Percentiles rank a stretch among this genome's conserved stretches.
Evolutionary conservation across 2,329 filamentous ascomycete genomes (phyloP).

Genomic region (Didymellaceae sp.): DNA sequence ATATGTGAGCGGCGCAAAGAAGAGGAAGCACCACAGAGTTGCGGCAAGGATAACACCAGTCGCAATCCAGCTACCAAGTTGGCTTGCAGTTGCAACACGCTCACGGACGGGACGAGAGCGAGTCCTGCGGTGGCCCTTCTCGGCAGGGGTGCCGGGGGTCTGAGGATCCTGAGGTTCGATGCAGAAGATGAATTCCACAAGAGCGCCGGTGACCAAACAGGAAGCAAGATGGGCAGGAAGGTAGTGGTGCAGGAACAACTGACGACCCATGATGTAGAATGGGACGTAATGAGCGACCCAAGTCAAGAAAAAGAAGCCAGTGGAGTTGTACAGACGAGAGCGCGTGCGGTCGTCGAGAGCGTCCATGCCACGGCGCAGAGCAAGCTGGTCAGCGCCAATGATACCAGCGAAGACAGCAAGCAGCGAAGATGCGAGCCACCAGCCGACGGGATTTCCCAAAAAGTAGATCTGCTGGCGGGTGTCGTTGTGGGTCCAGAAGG

Average conservation of each 20-base stretch:
- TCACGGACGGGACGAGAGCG: constrained; percentile 79
- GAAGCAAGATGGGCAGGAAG: constrained; percentile 93
- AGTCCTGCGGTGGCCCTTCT: constrained; percentile 45
- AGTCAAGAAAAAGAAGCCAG: constrained; percentile 97
- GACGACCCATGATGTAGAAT: constrained; percentile 97
- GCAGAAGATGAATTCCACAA: constrained; percentile 96
- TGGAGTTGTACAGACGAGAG: constrained; percentile 95
- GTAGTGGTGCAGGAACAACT: constrained; percentile 98
- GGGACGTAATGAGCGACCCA: constrained; percentile 98
- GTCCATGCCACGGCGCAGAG: constrained; percentile 89
- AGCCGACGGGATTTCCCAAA: constrained; percentile 92
- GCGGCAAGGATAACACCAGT: constrained; percentile 70
- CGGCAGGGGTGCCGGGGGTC: constrained; percentile 42
- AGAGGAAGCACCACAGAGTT: constrained; percentile 81
- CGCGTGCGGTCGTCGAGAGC: constrained; percentile 94
- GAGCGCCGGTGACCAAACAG: constrained; percentile 83
- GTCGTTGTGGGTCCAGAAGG: constrained; percentile 98
- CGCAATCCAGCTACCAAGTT: constrained; percentile 81
- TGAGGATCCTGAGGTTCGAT: constrained; percentile 71
- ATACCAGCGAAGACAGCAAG: constrained; percentile 94
- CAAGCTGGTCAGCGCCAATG: constrained; percentile 89
- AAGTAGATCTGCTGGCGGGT: constrained; percentile 98
- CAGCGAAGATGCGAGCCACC: constrained; percentile 94
- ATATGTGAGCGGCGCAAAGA: constrained; percentile 94
- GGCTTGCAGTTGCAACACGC: constrained; percentile 78